Evolutionary conservation across 495 filamentous ascomycete genomes (phyloP).

Genomic region (Aspergillus carlsbadensis): DNA sequence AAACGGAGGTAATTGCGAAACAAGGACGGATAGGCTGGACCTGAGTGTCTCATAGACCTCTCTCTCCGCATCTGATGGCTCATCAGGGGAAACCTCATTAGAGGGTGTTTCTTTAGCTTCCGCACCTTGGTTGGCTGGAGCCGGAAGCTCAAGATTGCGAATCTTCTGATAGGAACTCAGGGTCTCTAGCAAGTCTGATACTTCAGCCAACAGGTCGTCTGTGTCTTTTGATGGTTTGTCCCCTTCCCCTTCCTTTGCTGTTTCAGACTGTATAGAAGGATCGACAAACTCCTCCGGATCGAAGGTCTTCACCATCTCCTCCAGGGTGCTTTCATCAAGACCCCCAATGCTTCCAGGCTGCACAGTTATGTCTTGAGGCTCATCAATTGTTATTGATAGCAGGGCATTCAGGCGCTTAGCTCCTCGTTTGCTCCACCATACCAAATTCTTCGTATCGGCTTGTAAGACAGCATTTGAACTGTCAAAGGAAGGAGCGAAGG

Average conservation of each 20-base stretch:
- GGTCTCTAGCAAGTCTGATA: constrained; percentile 82
- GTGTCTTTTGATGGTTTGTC: constrained; percentile 51
- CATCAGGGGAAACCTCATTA: constrained; percentile 42
- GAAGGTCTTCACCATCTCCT: constrained; percentile 52
- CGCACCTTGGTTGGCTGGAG: constrained; percentile 36
- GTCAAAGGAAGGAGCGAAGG: constrained; percentile 82
- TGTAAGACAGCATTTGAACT: constrained; percentile 74
- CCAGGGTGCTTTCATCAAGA: constrained; percentile 46
- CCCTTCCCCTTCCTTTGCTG: constrained; percentile 42
- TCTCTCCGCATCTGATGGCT: constrained; percentile 63
- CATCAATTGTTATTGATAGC: constrained; percentile 42
- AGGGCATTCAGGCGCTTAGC: constrained; percentile 55
- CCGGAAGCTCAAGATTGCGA: constrained; percentile 60
- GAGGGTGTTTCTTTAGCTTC: constrained; percentile 38
- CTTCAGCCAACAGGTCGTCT: constrained; percentile 72
- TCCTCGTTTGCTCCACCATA: constrained; percentile 88
- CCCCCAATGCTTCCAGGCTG: constrained; percentile 45
- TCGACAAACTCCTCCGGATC: constrained; percentile 39
- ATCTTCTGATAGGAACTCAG: constrained; percentile 84
- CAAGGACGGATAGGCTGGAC: constrained; percentile 67
- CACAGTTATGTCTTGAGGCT: constrained; percentile 38
- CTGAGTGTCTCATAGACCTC: constrained; percentile 73
- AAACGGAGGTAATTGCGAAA: constrained; percentile 77
- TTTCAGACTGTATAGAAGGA: constrained; percentile 40
- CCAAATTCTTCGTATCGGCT: constrained; percentile 62